Base-by-base conservation (phyloP, 352 stramenopile genomes). In the Pythium sp. region DNA sequence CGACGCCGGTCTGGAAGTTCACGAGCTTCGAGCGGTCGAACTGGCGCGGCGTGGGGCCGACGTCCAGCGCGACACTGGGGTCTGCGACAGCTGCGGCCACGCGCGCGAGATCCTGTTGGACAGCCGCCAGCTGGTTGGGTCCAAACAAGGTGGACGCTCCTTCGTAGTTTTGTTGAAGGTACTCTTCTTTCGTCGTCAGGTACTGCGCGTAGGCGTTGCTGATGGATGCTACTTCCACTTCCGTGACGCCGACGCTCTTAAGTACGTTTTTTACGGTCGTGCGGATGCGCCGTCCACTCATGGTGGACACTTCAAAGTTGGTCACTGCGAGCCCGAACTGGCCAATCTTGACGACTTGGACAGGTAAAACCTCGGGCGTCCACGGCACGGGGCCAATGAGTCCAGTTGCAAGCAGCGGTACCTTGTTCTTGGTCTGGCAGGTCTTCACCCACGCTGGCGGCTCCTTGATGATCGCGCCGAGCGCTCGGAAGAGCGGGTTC, bases 141-240 rank as follows among this genome's bases (percentile, higher is more conserved):
- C 83, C 84, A 56, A 92, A 92, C 14, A 89, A 73, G 15, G 84
- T 92, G 9, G 81, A 92, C 36, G 84, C 79, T 24, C 84, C 84
- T 70, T 92, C 84, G 62, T 92, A 92, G 63, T 90, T 58, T 69
- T 92, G 84, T 6, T 65, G 73, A 1, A 73, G 22, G 62, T 92
- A 92, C 51, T 92, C 84, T 38, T 90, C 83, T 12, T 65, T 68
- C 0, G 84, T 92, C 38, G 82, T 87, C 49, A 89, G 64, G 67
- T 92, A 92, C 34, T 77, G 71, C n/a, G 78, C 73, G 64, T 92
- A 92, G 0, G 65, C 80, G 65, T 92, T 92, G 36, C 69, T 85
- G 56, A 87, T 67, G 3, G 80, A 46, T 12, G 38, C 38, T 15
- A 46, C 14, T 46, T 46, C 38, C 38, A 46, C 38, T 46, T 46